Percentiles rank a stretch among this genome's conserved stretches.
Conservation (phyloP, 2,329 filamentous ascomycete species). For the Colletotrichum tanaceti region DNA sequence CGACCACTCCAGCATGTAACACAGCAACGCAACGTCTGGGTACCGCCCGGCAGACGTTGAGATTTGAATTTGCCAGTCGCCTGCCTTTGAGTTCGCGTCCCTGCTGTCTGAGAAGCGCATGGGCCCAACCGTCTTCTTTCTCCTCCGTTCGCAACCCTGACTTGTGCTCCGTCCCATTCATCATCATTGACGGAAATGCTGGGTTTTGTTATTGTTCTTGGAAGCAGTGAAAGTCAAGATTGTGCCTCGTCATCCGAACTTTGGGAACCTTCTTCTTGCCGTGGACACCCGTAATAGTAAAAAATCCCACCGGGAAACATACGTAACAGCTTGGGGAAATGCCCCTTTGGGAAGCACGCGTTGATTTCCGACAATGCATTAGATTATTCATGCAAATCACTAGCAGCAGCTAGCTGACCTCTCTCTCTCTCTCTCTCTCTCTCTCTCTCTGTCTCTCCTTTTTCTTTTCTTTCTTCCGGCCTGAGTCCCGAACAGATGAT, state of each 20-base stretch:
- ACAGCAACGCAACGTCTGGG: not conserved
- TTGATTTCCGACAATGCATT: slow-evolving; percentile 17
- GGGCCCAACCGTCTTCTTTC: slow-evolving; percentile 12
- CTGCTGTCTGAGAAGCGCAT: slow-evolving; percentile 30
- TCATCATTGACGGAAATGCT: slow-evolving; percentile 17
- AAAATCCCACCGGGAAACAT: not conserved
- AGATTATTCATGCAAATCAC: not conserved
- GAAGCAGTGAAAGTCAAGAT: slow-evolving; percentile 7
- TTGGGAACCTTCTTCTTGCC: slow-evolving; percentile 9
- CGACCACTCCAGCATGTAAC: not conserved
- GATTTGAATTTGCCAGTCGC: slow-evolving; percentile 29
- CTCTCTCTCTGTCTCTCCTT: too few species aligned
- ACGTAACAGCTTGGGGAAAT: slow-evolving; percentile 2
- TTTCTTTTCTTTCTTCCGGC: too few species aligned
- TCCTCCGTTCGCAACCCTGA: slow-evolving; percentile 3
- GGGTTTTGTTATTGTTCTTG: not conserved
- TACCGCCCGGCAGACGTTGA: not conserved
- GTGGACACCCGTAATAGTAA: not conserved
- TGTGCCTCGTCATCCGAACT: slow-evolving; percentile 30
- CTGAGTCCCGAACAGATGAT: not conserved
- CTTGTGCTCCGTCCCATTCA: slow-evolving; percentile 21
- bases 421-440: too few species aligned
- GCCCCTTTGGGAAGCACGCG: slow-evolving; percentile 18
- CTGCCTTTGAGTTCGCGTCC: slow-evolving; percentile 38
- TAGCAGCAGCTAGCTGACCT: too few species aligned